Conservation (phyloP, 2,329 filamentous ascomycete species). For the Tolypocladium guangdongense region DNA sequence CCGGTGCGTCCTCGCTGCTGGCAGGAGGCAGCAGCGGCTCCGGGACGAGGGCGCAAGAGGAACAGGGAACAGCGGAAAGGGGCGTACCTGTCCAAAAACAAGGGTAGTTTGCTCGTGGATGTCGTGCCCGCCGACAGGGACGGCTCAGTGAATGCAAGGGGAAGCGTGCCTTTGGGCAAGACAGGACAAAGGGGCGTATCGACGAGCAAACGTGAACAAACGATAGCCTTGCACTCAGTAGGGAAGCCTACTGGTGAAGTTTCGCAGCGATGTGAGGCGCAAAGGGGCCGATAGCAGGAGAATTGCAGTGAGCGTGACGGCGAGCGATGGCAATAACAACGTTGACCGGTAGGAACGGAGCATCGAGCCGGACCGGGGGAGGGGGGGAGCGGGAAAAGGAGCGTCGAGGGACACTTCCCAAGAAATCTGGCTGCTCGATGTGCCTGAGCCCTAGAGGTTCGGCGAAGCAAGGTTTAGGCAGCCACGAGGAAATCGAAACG, state of each 20-base stretch:
- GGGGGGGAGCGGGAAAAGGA: background rate
- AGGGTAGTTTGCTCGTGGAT: background rate
- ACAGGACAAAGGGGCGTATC: background rate
- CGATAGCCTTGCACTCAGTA: background rate
- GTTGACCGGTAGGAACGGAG: background rate
- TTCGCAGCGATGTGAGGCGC: background rate
- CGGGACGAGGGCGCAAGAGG: background rate
- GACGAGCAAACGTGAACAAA: background rate
- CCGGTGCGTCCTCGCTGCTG: background rate
- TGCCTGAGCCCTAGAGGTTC: background rate
- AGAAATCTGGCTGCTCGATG: background rate
- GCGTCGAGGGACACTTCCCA: background rate
- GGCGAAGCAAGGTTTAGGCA: background rate
- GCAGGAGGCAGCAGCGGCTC: background rate
- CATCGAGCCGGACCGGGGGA: background rate
- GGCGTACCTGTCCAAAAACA: background rate
- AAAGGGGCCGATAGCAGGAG: background rate
- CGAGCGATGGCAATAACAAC: no score
- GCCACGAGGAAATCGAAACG: background rate
- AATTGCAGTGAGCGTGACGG: background rate
- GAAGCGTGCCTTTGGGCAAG: background rate
- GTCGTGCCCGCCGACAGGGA: background rate
- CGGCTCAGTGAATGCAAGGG: background rate
- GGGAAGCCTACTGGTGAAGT: background rate
- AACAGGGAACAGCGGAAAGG: background rate